Evolutionary conservation across 768 basidiomycete species (phyloP).

Genomic region (Albatrellus ellisii): DNA sequence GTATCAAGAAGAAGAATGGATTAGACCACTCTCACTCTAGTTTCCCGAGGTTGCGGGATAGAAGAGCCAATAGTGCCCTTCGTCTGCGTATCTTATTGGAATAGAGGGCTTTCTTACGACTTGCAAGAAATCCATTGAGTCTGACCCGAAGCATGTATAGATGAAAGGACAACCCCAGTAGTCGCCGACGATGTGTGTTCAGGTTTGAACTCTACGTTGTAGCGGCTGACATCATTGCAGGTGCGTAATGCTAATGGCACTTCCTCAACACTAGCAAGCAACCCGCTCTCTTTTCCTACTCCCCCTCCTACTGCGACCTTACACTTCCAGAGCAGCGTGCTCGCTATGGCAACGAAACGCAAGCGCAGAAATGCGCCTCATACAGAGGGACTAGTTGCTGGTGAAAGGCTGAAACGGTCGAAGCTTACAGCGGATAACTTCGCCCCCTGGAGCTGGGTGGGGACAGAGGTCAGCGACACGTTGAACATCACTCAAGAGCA

Average conservation of each 20-base stretch:
- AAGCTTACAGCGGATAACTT: constrained; percentile 28
- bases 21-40: constrained; percentile 6
- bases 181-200: no score
- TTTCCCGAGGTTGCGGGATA: constrained; percentile 4
- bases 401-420: constrained; percentile 48
- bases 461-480: constrained; percentile 40
- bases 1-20: background rate
- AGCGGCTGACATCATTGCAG: no score
- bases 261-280: background rate
- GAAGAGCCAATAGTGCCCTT: background rate
- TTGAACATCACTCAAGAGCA: constrained; percentile 59
- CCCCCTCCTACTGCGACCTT: background rate
- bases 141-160: no score
- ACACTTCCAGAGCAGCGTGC: background rate
- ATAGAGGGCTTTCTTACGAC: background rate
- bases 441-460: constrained; percentile 73
- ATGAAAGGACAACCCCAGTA: no score
- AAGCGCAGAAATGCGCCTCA: constrained; percentile 35
- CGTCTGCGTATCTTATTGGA: constrained; percentile 7
- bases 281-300: constrained; percentile 8
- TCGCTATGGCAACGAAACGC: constrained; percentile 42
- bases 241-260: no score
- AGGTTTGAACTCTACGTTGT: no score
- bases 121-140: background rate
- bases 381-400: constrained; percentile 41